Evolutionary conservation across 371 early-diverging fungal species (phyloP).

Genomic region (Lichtheimia corymbifera): DNA sequence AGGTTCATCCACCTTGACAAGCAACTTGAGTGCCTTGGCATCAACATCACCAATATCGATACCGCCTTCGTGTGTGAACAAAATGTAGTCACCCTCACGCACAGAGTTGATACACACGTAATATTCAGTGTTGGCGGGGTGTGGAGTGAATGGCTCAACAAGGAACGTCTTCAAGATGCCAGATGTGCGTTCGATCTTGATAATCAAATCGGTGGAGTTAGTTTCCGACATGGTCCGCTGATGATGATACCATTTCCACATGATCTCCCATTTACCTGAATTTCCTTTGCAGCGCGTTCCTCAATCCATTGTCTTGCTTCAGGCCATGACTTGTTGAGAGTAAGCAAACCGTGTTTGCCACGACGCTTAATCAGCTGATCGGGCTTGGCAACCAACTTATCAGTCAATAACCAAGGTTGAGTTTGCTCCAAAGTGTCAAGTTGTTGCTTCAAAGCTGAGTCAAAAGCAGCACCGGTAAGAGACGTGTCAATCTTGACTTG

Average conservation of each 20-base stretch:
- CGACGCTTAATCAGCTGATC: conserved; percentile 97
- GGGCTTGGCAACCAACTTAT: conserved; percentile 93
- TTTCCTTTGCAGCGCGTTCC: conserved; percentile 81
- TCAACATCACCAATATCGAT: conserved; percentile 99
- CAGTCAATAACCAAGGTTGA: conserved; percentile 85
- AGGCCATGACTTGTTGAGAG: conserved; percentile 88
- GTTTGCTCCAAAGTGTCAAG: conserved; percentile 71
- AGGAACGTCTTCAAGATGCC: conserved; percentile 93
- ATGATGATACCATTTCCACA: too few relatives aligned
- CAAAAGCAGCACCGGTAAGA: conserved; percentile 39
- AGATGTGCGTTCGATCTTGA: conserved; percentile 78
- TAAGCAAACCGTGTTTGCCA: conserved; percentile 92
- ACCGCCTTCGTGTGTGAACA: conserved; percentile 97
- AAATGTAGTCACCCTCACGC: conserved; percentile 93
- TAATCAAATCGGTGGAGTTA: background rate
- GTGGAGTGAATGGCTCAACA: conserved; percentile 96
- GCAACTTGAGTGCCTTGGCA: conserved; percentile 87
- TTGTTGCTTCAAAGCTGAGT: conserved; percentile 56
- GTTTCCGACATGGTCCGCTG: too few relatives aligned
- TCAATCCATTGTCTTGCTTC: conserved; percentile 88
- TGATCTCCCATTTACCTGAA: conserved; percentile 58
- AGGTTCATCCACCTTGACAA: conserved; percentile 67
- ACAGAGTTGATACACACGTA: conserved; percentile 96
- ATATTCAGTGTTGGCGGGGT: conserved; percentile 89
- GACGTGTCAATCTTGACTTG: conserved; percentile 76